Evolutionary conservation across 2,329 filamentous ascomycete genomes (phyloP).

Genomic region (Colletotrichum navitas): DNA sequence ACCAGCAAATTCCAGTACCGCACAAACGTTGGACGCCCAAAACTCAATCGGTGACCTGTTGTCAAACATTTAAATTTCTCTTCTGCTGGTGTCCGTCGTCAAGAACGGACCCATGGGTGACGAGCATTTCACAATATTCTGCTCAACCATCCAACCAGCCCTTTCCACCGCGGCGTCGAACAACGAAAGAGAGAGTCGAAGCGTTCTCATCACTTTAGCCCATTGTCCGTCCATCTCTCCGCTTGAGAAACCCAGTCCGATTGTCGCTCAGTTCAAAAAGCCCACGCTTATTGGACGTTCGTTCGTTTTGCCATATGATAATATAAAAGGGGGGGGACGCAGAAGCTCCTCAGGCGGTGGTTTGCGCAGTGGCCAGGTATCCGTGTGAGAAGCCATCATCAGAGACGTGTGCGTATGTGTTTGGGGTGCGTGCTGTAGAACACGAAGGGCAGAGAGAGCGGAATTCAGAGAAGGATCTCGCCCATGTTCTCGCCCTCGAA

Average conservation of each 20-base stretch:
- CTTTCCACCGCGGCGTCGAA: constrained; percentile 27
- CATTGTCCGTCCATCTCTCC: constrained; percentile 27
- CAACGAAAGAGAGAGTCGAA: constrained; percentile 11
- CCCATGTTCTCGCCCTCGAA: constrained; percentile 90
- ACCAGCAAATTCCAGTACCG: neutral
- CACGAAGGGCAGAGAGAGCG: neutral
- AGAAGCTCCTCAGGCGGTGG: constrained; percentile 3
- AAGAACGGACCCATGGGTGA: constrained; percentile 28
- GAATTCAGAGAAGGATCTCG: constrained; percentile 75
- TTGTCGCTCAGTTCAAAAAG: constrained; percentile 14
- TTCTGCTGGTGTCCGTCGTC: constrained; percentile 38
- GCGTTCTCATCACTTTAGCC: constrained; percentile 16
- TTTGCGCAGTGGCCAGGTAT: neutral
- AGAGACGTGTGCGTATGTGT: too few species aligned
- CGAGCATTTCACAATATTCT: constrained; percentile 76
- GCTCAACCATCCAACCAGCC: constrained; percentile 52
- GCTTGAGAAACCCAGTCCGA: constrained; percentile 38
- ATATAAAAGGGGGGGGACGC: neutral
- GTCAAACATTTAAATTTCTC: constrained; percentile 15
- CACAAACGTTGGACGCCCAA: neutral
- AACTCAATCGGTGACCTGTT: neutral
- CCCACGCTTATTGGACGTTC: constrained; percentile 42
- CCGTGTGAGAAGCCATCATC: neutral
- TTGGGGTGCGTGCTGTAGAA: neutral
- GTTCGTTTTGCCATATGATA: constrained; percentile 30